phyloP scores from a whole-genome alignment of 202 grass and related monocot species.

The Cymbopogon flexuosus region DNA sequence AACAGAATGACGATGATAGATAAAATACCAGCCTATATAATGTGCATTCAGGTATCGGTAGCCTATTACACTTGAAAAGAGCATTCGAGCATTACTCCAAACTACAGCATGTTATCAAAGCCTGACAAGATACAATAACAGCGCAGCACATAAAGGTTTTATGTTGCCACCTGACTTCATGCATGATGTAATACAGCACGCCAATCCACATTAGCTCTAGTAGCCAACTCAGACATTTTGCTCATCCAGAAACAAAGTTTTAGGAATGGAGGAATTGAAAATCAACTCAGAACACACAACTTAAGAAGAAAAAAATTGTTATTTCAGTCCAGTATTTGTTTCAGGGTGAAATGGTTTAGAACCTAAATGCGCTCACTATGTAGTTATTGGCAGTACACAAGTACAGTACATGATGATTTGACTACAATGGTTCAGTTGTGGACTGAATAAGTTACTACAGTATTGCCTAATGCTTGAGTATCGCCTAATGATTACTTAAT shows the following conservation, averaged over 20 bases:
- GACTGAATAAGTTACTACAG: not conserved
- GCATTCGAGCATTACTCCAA: not conserved
- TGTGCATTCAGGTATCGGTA: not conserved
- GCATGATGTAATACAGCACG: not conserved
- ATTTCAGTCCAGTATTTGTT: not conserved
- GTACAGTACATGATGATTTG: not conserved
- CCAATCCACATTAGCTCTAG: not conserved
- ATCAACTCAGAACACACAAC: not conserved
- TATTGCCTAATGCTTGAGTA: not conserved
- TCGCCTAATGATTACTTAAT: not conserved
- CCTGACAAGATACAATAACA: not conserved
- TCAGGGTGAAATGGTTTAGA: not conserved
- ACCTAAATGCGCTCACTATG: not conserved
- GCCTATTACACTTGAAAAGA: too few relatives aligned
- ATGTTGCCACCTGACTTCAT: not conserved
- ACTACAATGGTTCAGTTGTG: not conserved
- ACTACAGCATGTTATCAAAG: not conserved
- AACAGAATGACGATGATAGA: not conserved
- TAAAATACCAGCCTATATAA: not conserved
- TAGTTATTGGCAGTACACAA: not conserved
- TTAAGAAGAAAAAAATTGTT: not conserved
- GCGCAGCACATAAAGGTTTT: not conserved
- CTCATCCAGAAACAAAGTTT: not conserved
- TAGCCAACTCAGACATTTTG: not conserved
- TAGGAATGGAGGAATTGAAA: not conserved